These are phyloP conservation scores for Dimocarpus longan DNA, from an alignment of 345 rosid species.

Conservation along the genomic window DNA sequence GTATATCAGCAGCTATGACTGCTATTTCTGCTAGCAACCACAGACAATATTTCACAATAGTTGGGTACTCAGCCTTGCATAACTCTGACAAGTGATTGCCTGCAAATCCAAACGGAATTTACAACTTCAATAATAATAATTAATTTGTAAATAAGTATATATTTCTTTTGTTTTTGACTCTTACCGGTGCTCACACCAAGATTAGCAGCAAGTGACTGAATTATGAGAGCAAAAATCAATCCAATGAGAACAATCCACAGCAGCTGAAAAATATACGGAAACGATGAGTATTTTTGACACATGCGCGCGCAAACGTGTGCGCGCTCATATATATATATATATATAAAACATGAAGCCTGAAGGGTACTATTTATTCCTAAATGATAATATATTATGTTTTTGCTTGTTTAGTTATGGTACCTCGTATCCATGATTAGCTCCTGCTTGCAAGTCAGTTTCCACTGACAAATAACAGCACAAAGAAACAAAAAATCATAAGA, in stretches of 20 bases:
- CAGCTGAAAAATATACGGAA: slow-evolving; percentile 35
- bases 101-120: slow-evolving; percentile 17
- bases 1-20: slow-evolving; percentile 77
- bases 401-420: slow-evolving; percentile 21
- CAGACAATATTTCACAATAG: slow-evolving; percentile 46
- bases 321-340: no score
- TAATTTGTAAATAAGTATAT: not conserved
- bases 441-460: slow-evolving; percentile 80
- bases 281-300: no score
- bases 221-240: slow-evolving; percentile 60
- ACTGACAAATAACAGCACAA: slow-evolving; percentile 33
- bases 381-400: no score
- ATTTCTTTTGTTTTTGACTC: not conserved
- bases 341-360: no score
- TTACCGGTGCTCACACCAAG: slow-evolving; percentile 73
- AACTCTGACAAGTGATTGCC: slow-evolving; percentile 70
- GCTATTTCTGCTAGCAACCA: slow-evolving; percentile 70
- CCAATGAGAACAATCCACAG: slow-evolving; percentile 68
- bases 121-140: not conserved
- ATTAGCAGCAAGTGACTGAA: slow-evolving; percentile 73
- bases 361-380: no score
- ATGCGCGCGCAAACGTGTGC: no score
- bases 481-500: not conserved
- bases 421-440: slow-evolving; percentile 59
- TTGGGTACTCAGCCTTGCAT: slow-evolving; percentile 72